phyloP scores from a whole-genome alignment of 371 early-diverging fungal species.

The Mycotypha africana region DNA sequence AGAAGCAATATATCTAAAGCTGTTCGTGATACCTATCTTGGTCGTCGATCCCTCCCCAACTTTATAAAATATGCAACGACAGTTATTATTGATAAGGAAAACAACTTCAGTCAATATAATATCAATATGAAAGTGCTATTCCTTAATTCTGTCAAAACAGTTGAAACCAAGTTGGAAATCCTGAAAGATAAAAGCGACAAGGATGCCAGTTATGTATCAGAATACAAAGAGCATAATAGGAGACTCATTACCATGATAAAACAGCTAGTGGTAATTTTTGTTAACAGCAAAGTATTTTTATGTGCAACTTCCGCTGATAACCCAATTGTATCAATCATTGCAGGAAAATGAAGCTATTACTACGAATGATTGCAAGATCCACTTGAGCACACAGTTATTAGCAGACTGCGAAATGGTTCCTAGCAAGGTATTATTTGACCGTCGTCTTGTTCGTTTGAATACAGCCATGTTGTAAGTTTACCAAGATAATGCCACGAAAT shows the following conservation, averaged over 20 bases:
- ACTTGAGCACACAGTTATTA: conserved; percentile 39
- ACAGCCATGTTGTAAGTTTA: conserved; percentile 54
- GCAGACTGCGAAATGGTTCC: conserved; percentile 48
- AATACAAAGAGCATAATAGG: too few relatives aligned
- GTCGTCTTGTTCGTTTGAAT: conserved; percentile 59
- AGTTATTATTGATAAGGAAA: conserved; percentile 23
- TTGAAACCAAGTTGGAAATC: conserved; percentile 25
- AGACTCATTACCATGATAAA: too few relatives aligned
- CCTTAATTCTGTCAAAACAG: conserved; percentile 29
- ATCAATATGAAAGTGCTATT: conserved; percentile 17
- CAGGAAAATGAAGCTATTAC: conserved; percentile 16
- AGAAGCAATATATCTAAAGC: neutral
- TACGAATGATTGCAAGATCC: conserved; percentile 21
- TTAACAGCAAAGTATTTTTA: neutral
- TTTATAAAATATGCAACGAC: conserved; percentile 24
- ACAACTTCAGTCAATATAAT: conserved; percentile 9
- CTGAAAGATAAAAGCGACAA: too few relatives aligned
- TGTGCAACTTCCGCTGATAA: too few relatives aligned
- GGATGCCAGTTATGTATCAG: too few relatives aligned
- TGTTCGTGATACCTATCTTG: neutral
- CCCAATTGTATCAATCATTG: too few relatives aligned
- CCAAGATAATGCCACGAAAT: too few relatives aligned
- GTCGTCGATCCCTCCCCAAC: conserved; percentile 15
- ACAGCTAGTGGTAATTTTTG: conserved; percentile 21
- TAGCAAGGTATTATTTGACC: conserved; percentile 41